A percentile compares a stretch with the other conserved stretches of the same genome.
These are phyloP conservation scores for Kregervanrija pseudodelftensis DNA, from an alignment of 805 yeast species.

Conservation along the genomic window DNA sequence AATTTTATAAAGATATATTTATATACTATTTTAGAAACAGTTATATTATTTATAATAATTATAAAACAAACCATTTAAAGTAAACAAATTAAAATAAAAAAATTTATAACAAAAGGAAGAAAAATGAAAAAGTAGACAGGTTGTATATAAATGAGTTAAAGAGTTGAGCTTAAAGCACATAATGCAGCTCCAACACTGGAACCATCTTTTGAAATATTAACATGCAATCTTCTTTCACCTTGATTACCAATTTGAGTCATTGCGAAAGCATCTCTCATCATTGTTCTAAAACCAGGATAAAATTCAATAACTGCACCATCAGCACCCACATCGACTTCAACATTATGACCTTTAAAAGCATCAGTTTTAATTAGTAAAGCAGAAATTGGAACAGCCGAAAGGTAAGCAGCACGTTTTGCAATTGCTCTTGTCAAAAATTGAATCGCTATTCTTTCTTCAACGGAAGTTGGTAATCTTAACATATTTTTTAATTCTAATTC, in stretches of 20 bases:
- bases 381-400: slow-evolving; percentile 85
- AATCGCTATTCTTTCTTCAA: slow-evolving; percentile 66
- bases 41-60: too few relatives aligned
- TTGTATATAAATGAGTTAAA: neutral
- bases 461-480: slow-evolving; percentile 61
- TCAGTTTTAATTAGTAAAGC: slow-evolving; percentile 64
- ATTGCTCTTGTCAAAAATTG: slow-evolving; percentile 72
- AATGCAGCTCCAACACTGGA: slow-evolving; percentile 97
- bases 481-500: slow-evolving; percentile 59
- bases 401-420: slow-evolving; percentile 80
- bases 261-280: slow-evolving; percentile 72
- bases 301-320: slow-evolving; percentile 93
- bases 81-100: neutral
- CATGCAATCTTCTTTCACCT: slow-evolving; percentile 64
- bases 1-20: too few relatives aligned
- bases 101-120: neutral
- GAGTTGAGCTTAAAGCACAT: slow-evolving; percentile 48
- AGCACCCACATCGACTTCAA: slow-evolving; percentile 84
- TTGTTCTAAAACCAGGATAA: slow-evolving; percentile 83
- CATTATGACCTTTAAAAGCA: slow-evolving; percentile 58
- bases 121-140: neutral
- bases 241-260: slow-evolving; percentile 66
- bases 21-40: too few relatives aligned
- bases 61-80: neutral
- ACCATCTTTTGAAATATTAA: slow-evolving; percentile 88